phyloP scores from a whole-genome alignment of 176 grass and related monocot species.

The Cenchrus purpureus region DNA sequence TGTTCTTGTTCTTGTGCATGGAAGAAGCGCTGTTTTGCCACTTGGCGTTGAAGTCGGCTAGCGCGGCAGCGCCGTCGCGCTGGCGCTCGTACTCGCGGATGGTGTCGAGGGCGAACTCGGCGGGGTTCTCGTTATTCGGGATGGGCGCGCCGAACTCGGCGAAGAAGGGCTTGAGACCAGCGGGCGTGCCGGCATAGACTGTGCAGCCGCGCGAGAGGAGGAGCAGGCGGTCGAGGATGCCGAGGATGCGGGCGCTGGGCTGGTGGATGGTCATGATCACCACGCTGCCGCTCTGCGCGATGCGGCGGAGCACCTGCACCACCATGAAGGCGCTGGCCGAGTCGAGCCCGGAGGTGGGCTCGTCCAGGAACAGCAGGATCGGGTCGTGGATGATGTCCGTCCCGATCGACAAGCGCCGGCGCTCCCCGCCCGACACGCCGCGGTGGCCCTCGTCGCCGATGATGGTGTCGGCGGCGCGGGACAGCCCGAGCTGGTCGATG shows the following conservation, averaged over 20 bases:
- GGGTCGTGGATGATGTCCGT: slow-evolving; percentile 91
- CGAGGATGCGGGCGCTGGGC: slow-evolving; percentile 73
- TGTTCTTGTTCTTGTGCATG: not conserved
- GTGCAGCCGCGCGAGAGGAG: slow-evolving; percentile 69
- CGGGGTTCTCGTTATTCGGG: slow-evolving; percentile 83
- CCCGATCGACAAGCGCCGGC: slow-evolving; percentile 73
- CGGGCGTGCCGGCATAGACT: slow-evolving; percentile 61
- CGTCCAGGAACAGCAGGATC: slow-evolving; percentile 85
- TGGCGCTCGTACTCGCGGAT: slow-evolving; percentile 69
- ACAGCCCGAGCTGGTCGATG: slow-evolving; percentile 79
- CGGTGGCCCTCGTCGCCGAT: slow-evolving; percentile 91
- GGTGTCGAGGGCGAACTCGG: slow-evolving; percentile 85
- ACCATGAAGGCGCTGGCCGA: slow-evolving; percentile 87
- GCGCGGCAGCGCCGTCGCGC: slow-evolving; percentile 47
- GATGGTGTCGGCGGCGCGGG: slow-evolving; percentile 68
- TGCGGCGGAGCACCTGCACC: slow-evolving; percentile 79
- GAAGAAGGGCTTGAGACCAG: slow-evolving; percentile 61
- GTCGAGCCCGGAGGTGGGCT: slow-evolving; percentile 85
- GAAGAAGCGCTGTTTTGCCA: slow-evolving; percentile 38
- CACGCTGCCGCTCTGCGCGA: slow-evolving; percentile 77
- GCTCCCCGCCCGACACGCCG: slow-evolving; percentile 80
- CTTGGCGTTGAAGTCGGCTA: slow-evolving; percentile 65
- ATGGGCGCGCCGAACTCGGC: slow-evolving; percentile 62
- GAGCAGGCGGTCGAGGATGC: slow-evolving; percentile 62
- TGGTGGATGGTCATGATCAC: slow-evolving; percentile 95